Percentiles rank a stretch among this genome's conserved stretches.
Conservation (phyloP, 164 flowering plant species). For the Tetracentron sinense region DNA sequence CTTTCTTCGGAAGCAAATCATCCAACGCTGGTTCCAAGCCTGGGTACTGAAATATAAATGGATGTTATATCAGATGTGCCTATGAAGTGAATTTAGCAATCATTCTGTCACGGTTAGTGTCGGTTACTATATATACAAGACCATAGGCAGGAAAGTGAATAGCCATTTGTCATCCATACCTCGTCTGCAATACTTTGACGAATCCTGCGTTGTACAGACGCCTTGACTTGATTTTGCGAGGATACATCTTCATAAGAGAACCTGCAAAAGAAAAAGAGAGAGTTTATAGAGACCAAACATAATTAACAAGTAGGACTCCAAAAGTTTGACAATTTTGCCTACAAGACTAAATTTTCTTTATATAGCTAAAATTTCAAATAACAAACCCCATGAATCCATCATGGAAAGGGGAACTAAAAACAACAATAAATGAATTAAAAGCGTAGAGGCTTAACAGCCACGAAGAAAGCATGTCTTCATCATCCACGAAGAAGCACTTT, state of each 20-base stretch:
- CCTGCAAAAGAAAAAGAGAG: slow-evolving; percentile 31
- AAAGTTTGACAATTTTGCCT: background rate
- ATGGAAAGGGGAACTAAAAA: too few species aligned
- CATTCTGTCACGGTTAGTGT: background rate
- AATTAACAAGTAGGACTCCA: background rate
- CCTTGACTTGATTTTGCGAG: slow-evolving; percentile 98
- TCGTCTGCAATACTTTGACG: slow-evolving; percentile 95
- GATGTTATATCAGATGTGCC: slow-evolving; percentile 4
- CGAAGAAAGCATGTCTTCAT: background rate
- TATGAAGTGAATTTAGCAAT: background rate
- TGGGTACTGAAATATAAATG: slow-evolving; percentile 68
- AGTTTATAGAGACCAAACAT: background rate
- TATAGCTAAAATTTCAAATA: too few species aligned
- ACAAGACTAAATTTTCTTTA: too few species aligned
- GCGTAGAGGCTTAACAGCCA: background rate
- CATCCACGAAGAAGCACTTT: background rate
- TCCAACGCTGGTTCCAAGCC: slow-evolving; percentile 93
- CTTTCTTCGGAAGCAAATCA: slow-evolving; percentile 91
- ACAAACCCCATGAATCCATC: background rate
- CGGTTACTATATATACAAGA: background rate
- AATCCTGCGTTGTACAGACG: slow-evolving; percentile 94
- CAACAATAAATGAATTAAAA: background rate
- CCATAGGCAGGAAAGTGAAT: background rate
- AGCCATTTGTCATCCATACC: slow-evolving; percentile 35
- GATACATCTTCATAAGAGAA: slow-evolving; percentile 92